These are phyloP conservation scores for Hyaloperonospora brassicae DNA, from an alignment of 352 stramenopile genomes.

Conservation along the genomic window DNA sequence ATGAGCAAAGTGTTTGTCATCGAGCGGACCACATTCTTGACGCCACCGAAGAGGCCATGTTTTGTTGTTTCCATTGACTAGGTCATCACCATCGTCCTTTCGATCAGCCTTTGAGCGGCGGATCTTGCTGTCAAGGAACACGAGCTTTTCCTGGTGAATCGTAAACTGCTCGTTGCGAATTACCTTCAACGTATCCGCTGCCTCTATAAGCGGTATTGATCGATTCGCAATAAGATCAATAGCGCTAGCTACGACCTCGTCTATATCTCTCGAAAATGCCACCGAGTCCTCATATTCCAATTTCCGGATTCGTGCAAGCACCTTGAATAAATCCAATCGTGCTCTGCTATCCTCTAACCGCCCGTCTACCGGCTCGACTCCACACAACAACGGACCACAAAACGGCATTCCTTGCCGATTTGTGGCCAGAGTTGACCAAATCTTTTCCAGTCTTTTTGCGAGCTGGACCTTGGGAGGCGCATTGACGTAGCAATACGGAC, in stretches of 20 bases:
- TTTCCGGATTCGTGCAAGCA: conserved; percentile 63
- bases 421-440: conserved; percentile 81
- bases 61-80: conserved; percentile 9
- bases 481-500: conserved; percentile 51
- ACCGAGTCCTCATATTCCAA: conserved; percentile 61
- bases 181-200: conserved; percentile 58
- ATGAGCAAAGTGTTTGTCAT: conserved; percentile 50
- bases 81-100: conserved; percentile 16
- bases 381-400: conserved; percentile 61
- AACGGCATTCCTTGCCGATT: conserved; percentile 81
- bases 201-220: conserved; percentile 58
- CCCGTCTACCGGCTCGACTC: conserved; percentile 33
- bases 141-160: conserved; percentile 59
- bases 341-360: conserved; percentile 15
- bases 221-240: conserved; percentile 49
- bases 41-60: conserved; percentile 68
- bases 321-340: conserved; percentile 58
- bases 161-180: conserved; percentile 72
- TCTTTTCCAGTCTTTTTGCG: conserved; percentile 66
- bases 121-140: conserved; percentile 55
- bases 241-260: conserved; percentile 52
- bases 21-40: conserved; percentile 64
- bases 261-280: conserved; percentile 57
- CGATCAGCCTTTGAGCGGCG: conserved; percentile 34
- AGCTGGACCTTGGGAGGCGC: conserved; percentile 61